Base-by-base conservation (phyloP, 805 yeast species). In the Citeromyces nyonsensis region DNA sequence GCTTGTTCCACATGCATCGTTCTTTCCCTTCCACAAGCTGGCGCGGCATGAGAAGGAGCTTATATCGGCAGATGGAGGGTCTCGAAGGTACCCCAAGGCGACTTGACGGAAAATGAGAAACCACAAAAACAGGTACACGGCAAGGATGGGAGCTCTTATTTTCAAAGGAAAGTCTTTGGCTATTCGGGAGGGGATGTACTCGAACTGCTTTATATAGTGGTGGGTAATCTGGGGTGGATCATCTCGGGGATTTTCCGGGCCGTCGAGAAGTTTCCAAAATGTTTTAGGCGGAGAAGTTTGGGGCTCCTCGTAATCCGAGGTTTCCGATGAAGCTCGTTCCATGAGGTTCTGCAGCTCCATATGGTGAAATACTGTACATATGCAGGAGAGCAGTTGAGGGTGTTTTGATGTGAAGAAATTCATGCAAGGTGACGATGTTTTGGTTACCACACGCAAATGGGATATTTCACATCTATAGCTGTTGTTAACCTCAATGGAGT, bases 1-100 rank as follows among this genome's bases (percentile, higher is more conserved):
- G 40, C 75, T 58, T 7, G 76, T 41, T 0, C 95, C 95, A 60
- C 95, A 86, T 1, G 59, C 63, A 7, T 68, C 71, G 44, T 79
- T 80, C 35, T 73, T 77, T 0, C 94, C 94, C 31, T 48, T 55
- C 95, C 95, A 84, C 36, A 77, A 50, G 41, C 83, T 74, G 0
- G 74, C 57, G 15, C 76, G 43, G 4, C 72, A 45, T 1, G 62
- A 39, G 2, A 69, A 59, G 10, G 55, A 44, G 2, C 41, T 43
- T 6, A 44, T 43, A 5, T 36, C 31, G 8, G 44, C 24, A 18
- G 38, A 54, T 36, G 41, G 38, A 0, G 77, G 69, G 3, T 61
- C 56, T 8, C 46, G 42, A 1, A 65, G 54, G 30, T 69, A 50
- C 36, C 66, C 67, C 0, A 78, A 72, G 7, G 52, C 40, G 5